These are phyloP conservation scores for Sindora glabra DNA, from an alignment of 306 rosid species.

Conservation along the genomic window DNA sequence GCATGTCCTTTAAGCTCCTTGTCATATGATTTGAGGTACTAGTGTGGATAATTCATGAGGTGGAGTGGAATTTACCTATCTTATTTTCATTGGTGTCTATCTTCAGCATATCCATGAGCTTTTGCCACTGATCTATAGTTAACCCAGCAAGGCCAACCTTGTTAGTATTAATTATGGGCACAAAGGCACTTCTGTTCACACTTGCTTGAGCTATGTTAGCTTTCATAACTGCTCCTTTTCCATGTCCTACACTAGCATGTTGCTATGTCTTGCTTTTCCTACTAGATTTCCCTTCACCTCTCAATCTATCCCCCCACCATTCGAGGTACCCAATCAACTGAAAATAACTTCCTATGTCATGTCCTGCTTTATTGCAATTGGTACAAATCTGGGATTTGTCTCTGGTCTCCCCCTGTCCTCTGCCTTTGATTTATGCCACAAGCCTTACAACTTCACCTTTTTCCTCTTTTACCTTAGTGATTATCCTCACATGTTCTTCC, in stretches of 20 bases:
- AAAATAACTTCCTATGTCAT: not conserved
- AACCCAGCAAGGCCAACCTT: not conserved
- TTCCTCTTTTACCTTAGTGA: not conserved
- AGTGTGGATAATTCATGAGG: not conserved
- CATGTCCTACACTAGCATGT: not conserved
- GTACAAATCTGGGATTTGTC: not conserved
- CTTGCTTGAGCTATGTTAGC: not conserved
- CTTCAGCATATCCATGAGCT: not conserved
- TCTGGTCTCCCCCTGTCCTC: not conserved
- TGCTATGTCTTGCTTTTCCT: not conserved
- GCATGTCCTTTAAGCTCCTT: not conserved
- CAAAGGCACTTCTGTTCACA: not conserved
- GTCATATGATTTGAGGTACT: not conserved
- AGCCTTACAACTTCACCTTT: not conserved
- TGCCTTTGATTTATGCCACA: not conserved
- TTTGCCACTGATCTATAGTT: not conserved
- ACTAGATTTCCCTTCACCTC: not conserved
- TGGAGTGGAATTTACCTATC: not conserved
- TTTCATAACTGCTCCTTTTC: not conserved
- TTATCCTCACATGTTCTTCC: not conserved
- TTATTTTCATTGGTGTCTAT: not conserved
- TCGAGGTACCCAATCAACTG: not conserved
- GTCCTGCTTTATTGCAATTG: not conserved
- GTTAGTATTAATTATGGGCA: no score
- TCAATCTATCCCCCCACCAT: not conserved